Evolutionary conservation across 495 filamentous ascomycete genomes (phyloP).

Genomic region (Podospora didyma): DNA sequence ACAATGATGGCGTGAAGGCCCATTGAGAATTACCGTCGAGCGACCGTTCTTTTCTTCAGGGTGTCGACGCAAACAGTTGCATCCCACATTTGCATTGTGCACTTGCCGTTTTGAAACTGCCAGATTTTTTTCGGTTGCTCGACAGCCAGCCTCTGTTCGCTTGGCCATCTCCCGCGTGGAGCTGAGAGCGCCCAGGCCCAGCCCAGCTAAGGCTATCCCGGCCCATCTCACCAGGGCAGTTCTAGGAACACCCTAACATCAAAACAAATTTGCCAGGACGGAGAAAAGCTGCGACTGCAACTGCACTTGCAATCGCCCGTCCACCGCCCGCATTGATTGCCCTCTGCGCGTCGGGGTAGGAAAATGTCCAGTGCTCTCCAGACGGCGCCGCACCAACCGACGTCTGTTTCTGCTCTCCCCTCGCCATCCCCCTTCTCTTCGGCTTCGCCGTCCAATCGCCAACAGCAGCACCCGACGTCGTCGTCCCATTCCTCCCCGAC

Average conservation of each 20-base stretch:
- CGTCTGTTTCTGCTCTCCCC: constrained; percentile 41
- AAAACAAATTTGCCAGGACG: constrained; percentile 11
- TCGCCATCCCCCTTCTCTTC: constrained; percentile 39
- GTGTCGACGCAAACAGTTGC: background rate
- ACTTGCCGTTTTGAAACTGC: constrained; percentile 12
- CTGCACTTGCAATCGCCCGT: constrained; percentile 11
- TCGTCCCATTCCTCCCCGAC: constrained; percentile 37
- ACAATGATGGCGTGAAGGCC: constrained; percentile 15
- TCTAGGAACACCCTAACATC: constrained; percentile 3
- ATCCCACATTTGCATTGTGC: constrained; percentile 15
- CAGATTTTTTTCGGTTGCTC: constrained; percentile 12
- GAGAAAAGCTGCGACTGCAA: background rate
- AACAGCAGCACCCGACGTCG: constrained; percentile 21
- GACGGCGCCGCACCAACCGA: constrained; percentile 48
- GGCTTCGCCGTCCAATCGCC: constrained; percentile 42
- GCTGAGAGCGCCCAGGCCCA: background rate
- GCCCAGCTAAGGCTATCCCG: constrained; percentile 10
- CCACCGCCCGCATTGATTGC: background rate
- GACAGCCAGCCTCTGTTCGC: background rate
- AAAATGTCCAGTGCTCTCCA: constrained; percentile 57
- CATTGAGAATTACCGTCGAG: constrained; percentile 7
- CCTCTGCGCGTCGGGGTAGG: constrained; percentile 22
- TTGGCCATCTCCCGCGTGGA: background rate
- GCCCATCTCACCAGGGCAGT: constrained; percentile 3
- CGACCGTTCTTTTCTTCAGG: constrained; percentile 11